Conservation (phyloP, 2,329 filamentous ascomycete species). For the Claviceps monticola region DNA sequence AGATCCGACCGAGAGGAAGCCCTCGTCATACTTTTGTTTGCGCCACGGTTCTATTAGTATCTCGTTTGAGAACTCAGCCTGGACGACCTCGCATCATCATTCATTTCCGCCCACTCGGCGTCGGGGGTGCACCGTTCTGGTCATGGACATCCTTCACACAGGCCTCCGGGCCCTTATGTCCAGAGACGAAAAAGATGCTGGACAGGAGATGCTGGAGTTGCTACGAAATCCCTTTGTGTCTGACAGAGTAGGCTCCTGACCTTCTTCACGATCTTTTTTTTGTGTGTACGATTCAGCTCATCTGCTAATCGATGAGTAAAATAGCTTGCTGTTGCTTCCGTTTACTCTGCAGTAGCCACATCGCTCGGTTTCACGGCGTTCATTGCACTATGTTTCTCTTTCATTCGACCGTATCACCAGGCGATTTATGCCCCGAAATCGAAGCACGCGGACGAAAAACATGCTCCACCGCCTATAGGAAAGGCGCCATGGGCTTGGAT, state of each 20-base stretch:
- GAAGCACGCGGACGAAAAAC: slow-evolving; percentile 82
- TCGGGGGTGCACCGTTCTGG: not conserved
- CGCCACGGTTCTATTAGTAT: not conserved
- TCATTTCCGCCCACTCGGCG: not conserved
- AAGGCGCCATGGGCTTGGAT: slow-evolving; percentile 86
- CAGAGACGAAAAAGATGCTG: slow-evolving; percentile 15
- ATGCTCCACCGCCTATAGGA: slow-evolving; percentile 73
- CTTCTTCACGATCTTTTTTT: not conserved
- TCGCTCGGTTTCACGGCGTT: slow-evolving; percentile 62
- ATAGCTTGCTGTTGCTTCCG: slow-evolving; percentile 31
- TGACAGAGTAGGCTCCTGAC: not conserved
- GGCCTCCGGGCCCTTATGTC: not conserved
- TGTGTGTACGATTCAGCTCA: not conserved
- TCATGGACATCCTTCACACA: not conserved
- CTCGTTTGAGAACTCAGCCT: not conserved
- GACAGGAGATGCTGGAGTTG: slow-evolving; percentile 32
- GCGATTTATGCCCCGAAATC: slow-evolving; percentile 89
- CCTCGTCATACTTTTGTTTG: not conserved
- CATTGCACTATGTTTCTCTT: slow-evolving; percentile 70
- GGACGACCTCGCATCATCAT: not conserved
- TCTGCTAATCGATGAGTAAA: no score
- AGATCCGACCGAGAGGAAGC: not conserved
- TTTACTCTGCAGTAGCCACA: slow-evolving; percentile 67
- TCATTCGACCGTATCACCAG: slow-evolving; percentile 81
- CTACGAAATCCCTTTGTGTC: slow-evolving; percentile 36